These are phyloP conservation scores for Paramecium octaurelia DNA, from an alignment of 73 alveolate species.

Conservation along the genomic window DNA sequence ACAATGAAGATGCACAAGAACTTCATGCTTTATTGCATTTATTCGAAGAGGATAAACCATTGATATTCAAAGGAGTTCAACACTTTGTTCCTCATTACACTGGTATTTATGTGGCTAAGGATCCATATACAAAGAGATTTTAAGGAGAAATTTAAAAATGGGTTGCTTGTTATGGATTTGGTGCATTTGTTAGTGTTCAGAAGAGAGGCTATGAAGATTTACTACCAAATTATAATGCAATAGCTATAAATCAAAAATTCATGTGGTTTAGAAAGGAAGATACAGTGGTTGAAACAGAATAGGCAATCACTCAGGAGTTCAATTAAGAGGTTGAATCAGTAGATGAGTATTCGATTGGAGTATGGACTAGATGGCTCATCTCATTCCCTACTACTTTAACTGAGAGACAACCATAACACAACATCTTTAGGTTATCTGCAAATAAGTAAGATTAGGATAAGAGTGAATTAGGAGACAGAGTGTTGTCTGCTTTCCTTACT, in stretches of 20 bases:
- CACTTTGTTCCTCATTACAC: conserved; percentile 34
- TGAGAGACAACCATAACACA: not conserved
- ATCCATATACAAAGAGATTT: conserved; percentile 1
- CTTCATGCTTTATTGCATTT: conserved; percentile 24
- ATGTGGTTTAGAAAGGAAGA: conserved; percentile 15
- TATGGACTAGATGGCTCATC: conserved; percentile 41
- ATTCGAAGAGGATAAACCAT: conserved; percentile 27
- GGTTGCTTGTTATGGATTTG: conserved; percentile 25
- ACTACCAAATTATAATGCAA: not conserved
- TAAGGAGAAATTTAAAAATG: conserved; percentile 27
- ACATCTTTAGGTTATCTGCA: conserved; percentile 6
- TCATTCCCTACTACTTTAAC: conserved; percentile 3
- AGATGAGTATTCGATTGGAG: conserved; percentile 29
- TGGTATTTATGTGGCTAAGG: conserved; percentile 14
- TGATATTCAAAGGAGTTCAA: conserved; percentile 12
- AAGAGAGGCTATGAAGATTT: conserved; percentile 43
- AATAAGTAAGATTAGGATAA: not conserved
- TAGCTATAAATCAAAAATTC: not conserved
- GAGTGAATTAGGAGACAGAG: conserved; percentile 34
- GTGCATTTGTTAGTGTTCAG: not conserved
- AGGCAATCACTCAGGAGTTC: not conserved
- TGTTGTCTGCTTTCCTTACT: not conserved
- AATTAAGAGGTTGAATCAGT: not conserved
- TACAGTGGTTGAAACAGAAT: not conserved
- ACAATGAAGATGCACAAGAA: not conserved